Evolutionary conservation across 495 filamentous ascomycete species (phyloP).

Genomic region (Trichoderma erinaceum): DNA sequence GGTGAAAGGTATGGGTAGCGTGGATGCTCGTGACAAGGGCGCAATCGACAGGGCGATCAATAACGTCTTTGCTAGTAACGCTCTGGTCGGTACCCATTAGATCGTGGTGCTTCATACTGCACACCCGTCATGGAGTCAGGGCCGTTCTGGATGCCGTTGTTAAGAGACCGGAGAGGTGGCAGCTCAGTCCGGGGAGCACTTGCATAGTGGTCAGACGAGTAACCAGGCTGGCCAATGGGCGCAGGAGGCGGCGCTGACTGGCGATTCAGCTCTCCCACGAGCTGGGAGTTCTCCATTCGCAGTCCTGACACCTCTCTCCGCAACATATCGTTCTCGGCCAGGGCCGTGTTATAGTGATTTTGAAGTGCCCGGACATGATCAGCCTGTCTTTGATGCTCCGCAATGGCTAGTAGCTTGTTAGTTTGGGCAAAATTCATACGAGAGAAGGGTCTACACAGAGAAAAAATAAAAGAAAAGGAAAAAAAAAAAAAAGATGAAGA

Average conservation of each 20-base stretch:
- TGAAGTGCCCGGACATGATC: conserved; percentile 34
- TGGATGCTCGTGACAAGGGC: not conserved
- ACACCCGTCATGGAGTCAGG: conserved; percentile 51
- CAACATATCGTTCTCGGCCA: conserved; percentile 42
- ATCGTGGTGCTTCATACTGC: conserved; percentile 43
- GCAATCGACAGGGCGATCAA: not conserved
- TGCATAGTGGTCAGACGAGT: conserved; percentile 25
- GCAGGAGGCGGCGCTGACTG: conserved; percentile 26
- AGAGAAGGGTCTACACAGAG: no score
- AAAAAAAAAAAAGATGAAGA: not conserved
- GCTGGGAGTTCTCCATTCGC: conserved; percentile 49
- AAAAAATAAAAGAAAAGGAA: no score
- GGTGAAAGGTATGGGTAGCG: not conserved
- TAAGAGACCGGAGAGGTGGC: conserved; percentile 41
- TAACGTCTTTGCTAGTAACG: conserved; percentile 1
- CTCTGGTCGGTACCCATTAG: conserved; percentile 30
- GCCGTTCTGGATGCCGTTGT: conserved; percentile 21
- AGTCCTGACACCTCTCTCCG: conserved; percentile 43
- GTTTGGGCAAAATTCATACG: not conserved
- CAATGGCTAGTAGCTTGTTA: conserved; percentile 38
- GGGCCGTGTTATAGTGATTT: conserved; percentile 28
- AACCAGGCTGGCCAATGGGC: conserved; percentile 25
- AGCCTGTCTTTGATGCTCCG: conserved; percentile 45
- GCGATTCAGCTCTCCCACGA: conserved; percentile 32
- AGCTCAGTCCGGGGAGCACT: conserved; percentile 36